Conservation (phyloP, 2,329 filamentous ascomycete genomes). For the Lojkania enalia region DNA sequence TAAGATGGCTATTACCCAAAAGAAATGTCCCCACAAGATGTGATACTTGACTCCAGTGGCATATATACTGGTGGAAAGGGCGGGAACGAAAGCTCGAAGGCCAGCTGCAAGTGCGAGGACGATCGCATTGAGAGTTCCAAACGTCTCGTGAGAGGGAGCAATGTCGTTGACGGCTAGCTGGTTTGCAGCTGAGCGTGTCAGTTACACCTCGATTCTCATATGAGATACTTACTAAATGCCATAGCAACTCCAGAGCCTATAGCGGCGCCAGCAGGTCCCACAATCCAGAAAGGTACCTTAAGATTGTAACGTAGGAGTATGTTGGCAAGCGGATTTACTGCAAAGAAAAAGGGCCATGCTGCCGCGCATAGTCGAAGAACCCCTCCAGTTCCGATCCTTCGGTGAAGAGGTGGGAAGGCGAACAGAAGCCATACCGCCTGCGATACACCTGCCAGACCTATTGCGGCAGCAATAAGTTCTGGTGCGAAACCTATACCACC, state of each 20-base stretch:
- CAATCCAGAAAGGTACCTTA: constrained; percentile 60
- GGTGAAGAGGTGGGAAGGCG: constrained; percentile 69
- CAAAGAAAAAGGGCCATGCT: constrained; percentile 68
- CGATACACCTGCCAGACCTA: constrained; percentile 65
- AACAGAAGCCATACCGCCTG: constrained; percentile 74
- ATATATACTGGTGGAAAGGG: constrained; percentile 67
- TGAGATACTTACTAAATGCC: constrained; percentile 61
- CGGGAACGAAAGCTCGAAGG: constrained; percentile 68
- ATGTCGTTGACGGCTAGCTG: constrained; percentile 78
- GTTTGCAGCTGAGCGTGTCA: constrained; percentile 56
- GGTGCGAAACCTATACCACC: constrained; percentile 69
- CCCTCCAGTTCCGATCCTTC: constrained; percentile 65
- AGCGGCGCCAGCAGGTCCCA: constrained; percentile 49
- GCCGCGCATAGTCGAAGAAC: constrained; percentile 62
- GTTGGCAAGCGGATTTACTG: constrained; percentile 58
- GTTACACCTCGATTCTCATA: constrained; percentile 2
- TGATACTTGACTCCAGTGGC: constrained; percentile 67
- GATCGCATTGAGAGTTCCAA: constrained; percentile 74
- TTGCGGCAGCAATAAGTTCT: constrained; percentile 66
- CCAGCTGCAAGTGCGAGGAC: constrained; percentile 64
- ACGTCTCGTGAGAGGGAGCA: constrained; percentile 63
- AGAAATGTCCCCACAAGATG: constrained; percentile 65
- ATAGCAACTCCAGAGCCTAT: constrained; percentile 68
- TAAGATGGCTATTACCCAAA: constrained; percentile 62
- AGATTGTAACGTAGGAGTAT: constrained; percentile 56